Evolutionary conservation across 106 monocot species (phyloP).

Genomic region (Dendrobium officinale): DNA sequence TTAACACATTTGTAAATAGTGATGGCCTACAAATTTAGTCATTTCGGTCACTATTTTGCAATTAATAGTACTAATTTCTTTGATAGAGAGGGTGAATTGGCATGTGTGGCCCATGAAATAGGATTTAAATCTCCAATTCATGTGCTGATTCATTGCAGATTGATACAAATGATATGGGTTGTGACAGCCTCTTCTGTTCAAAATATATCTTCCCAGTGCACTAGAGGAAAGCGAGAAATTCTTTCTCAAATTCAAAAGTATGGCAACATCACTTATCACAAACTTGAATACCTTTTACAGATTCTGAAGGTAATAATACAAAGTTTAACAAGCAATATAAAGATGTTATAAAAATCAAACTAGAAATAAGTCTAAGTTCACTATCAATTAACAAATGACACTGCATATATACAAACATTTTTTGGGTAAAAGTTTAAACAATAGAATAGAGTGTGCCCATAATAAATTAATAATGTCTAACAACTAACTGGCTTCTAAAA

Average conservation of each 20-base stretch:
- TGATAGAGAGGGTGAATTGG: background rate
- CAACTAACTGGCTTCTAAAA: background rate
- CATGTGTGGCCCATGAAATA: too few species aligned
- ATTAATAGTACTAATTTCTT: background rate
- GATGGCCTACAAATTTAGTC: too few species aligned
- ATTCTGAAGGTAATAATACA: background rate
- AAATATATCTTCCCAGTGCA: too few species aligned
- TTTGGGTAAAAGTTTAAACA: background rate
- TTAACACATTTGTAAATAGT: too few species aligned
- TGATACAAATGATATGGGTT: too few species aligned
- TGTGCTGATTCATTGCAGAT: too few species aligned
- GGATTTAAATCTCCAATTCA: too few species aligned
- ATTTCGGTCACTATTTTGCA: background rate
- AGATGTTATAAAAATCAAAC: background rate
- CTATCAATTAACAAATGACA: background rate
- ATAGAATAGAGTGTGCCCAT: background rate
- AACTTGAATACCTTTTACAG: background rate
- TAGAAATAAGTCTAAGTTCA: background rate
- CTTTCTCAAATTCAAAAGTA: background rate
- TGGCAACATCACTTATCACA: background rate
- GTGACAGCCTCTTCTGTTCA: too few species aligned
- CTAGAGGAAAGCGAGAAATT: too few species aligned
- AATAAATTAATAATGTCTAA: background rate
- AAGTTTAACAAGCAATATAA: background rate
- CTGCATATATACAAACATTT: background rate